A percentile compares a stretch with the other conserved stretches of the same genome.
Evolutionary conservation across 495 filamentous ascomycete species (phyloP).

Genomic region (Penicillium paradoxum): DNA sequence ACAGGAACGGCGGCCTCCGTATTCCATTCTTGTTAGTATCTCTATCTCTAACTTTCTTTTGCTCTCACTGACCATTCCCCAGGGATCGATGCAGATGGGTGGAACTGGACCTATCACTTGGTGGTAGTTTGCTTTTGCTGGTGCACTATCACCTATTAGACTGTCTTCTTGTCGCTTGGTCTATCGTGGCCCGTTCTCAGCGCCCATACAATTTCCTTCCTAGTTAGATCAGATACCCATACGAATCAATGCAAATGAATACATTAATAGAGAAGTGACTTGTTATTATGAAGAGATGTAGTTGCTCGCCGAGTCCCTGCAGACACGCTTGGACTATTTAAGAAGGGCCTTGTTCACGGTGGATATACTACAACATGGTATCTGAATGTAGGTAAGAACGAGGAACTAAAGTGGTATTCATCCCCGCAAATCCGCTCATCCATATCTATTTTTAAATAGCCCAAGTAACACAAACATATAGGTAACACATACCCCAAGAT

Average conservation of each 20-base stretch:
- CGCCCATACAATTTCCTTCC: conserved; percentile 11
- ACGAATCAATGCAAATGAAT: conserved; percentile 7
- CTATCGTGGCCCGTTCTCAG: background rate
- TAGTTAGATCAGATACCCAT: conserved; percentile 22
- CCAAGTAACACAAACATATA: too few relatives aligned
- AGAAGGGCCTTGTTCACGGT: too few relatives aligned
- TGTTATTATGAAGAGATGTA: background rate
- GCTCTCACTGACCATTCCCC: background rate
- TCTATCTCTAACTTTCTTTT: background rate
- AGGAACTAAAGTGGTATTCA: too few relatives aligned
- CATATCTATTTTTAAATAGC: too few relatives aligned
- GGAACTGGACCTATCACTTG: conserved; percentile 46
- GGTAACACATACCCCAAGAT: too few relatives aligned
- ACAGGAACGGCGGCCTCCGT: conserved; percentile 55
- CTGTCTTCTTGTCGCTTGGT: conserved; percentile 5
- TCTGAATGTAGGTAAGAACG: too few relatives aligned
- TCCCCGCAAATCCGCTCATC: too few relatives aligned
- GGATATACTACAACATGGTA: too few relatives aligned
- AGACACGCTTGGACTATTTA: background rate
- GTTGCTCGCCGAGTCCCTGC: background rate
- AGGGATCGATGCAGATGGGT: conserved; percentile 53
- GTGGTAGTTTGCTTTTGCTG: conserved; percentile 34
- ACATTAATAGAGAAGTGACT: background rate
- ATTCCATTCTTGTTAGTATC: conserved; percentile 58
- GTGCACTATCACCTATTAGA: background rate